Conservation (phyloP, 2,329 filamentous ascomycete genomes). For the Colletotrichum brevisporum region DNA sequence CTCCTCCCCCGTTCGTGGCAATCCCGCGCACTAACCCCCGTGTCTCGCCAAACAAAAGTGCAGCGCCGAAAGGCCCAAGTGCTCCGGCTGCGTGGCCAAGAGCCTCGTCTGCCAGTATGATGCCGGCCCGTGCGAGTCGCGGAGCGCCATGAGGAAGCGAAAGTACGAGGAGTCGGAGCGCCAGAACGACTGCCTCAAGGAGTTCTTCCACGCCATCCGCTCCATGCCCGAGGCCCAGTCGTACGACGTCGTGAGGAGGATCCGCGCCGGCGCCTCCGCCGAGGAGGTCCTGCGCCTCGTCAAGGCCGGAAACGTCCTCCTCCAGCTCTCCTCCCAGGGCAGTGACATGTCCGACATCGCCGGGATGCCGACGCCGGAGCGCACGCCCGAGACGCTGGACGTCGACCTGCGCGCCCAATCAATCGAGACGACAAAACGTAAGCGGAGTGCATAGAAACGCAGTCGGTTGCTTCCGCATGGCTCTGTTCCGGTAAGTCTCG, state of each 20-base stretch:
- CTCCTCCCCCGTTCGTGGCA: background rate
- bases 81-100: constrained; percentile 52
- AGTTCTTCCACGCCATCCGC: constrained; percentile 16
- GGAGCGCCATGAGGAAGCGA: constrained; percentile 21
- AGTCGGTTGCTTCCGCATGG: background rate
- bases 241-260: background rate
- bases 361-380: background rate
- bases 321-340: constrained; percentile 6
- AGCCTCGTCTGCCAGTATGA: constrained; percentile 55
- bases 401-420: background rate
- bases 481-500: background rate
- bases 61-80: constrained; percentile 56
- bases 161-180: constrained; percentile 11
- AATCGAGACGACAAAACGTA: background rate
- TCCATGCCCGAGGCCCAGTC: constrained; percentile 24
- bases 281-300: constrained; percentile 17
- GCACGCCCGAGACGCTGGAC: constrained; percentile 4
- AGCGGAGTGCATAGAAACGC: background rate
- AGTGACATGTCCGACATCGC: constrained; percentile 4
- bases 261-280: constrained; percentile 9
- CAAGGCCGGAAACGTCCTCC: constrained; percentile 4
- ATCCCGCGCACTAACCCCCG: constrained; percentile 1
- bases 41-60: constrained; percentile 48
- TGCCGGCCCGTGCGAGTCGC: constrained; percentile 45
- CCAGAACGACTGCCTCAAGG: constrained; percentile 6